phyloP scores from a whole-genome alignment of 441 rosid species.

The Omphalea diandra region DNA sequence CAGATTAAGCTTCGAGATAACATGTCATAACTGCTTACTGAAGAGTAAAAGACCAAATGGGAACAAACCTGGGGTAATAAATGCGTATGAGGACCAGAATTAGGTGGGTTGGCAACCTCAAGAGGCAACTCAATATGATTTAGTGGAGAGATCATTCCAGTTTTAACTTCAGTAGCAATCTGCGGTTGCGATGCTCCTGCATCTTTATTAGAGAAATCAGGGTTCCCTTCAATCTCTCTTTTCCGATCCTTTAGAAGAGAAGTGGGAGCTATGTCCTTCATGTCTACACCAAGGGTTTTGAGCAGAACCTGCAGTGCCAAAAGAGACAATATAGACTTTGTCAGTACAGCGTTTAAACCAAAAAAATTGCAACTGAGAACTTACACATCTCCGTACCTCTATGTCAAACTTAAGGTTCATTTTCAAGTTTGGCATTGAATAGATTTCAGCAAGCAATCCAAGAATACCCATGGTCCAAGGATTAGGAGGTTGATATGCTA shows the following conservation, averaged over 20 bases:
- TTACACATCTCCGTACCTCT: conserved; percentile 54
- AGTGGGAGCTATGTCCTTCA: conserved; percentile 89
- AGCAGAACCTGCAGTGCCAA: conserved; percentile 67
- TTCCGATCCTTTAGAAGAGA: conserved; percentile 92
- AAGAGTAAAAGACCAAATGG: conserved; percentile 3
- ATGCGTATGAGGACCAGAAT: conserved; percentile 61
- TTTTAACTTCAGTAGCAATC: conserved; percentile 70
- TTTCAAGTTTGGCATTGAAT: conserved; percentile 96
- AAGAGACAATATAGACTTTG: not conserved
- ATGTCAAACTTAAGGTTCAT: conserved; percentile 99
- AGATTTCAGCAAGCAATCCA: conserved; percentile 90
- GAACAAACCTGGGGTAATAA: conserved; percentile 70
- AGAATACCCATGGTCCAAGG: conserved; percentile 99
- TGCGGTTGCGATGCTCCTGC: conserved; percentile 71
- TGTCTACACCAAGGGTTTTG: conserved; percentile 87
- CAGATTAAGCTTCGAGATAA: conserved; percentile 10
- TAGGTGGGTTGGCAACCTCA: conserved; percentile 78
- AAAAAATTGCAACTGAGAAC: not conserved
- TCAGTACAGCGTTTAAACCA: not conserved
- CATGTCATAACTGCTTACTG: not conserved
- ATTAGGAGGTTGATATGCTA: conserved; percentile 98
- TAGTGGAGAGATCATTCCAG: conserved; percentile 48
- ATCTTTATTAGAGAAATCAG: conserved; percentile 98
- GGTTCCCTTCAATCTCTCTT: conserved; percentile 96
- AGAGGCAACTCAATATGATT: conserved; percentile 78